Percentiles rank a stretch among this genome's conserved stretches.
Conservation (phyloP, 768 basidiomycete species). For the Dioszegia aurantiaca region DNA sequence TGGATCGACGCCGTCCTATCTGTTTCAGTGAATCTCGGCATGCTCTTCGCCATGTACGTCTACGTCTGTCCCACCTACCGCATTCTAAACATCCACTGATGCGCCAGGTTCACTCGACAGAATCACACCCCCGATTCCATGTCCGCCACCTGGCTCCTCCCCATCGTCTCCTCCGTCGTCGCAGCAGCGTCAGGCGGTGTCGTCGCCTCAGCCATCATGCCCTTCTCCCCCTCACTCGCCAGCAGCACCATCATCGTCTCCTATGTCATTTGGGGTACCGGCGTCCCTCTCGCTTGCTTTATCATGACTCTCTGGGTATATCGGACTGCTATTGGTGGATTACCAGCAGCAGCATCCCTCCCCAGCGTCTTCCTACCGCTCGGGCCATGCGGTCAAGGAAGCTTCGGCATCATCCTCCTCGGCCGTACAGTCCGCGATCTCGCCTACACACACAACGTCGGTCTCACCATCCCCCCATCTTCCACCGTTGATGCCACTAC, state of each 20-base stretch:
- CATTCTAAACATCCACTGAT: background rate
- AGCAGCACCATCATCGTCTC: conserved; percentile 61
- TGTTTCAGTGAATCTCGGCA: conserved; percentile 61
- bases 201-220: conserved; percentile 58
- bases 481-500: background rate
- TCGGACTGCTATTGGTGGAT: conserved; percentile 57
- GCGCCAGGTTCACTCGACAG: conserved; percentile 61
- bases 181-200: conserved; percentile 66
- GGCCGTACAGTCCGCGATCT: conserved; percentile 32
- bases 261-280: conserved; percentile 57
- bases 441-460: conserved; percentile 20
- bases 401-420: conserved; percentile 44
- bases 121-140: conserved; percentile 60
- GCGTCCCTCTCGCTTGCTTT: conserved; percentile 64
- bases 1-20: conserved; percentile 65
- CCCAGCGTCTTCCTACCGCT: conserved; percentile 65
- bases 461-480: conserved; percentile 16
- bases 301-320: conserved; percentile 65
- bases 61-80: background rate
- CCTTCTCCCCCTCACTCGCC: conserved; percentile 57
- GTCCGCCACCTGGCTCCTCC: conserved; percentile 70
- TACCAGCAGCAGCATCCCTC: conserved; percentile 24
- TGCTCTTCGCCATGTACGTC: conserved; percentile 67
- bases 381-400: conserved; percentile 70
- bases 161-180: conserved; percentile 71